A percentile compares a stretch with the other conserved stretches of the same genome.
Evolutionary conservation across 345 rosid genomes (phyloP).

Genomic region (Reutealis trisperma): DNA sequence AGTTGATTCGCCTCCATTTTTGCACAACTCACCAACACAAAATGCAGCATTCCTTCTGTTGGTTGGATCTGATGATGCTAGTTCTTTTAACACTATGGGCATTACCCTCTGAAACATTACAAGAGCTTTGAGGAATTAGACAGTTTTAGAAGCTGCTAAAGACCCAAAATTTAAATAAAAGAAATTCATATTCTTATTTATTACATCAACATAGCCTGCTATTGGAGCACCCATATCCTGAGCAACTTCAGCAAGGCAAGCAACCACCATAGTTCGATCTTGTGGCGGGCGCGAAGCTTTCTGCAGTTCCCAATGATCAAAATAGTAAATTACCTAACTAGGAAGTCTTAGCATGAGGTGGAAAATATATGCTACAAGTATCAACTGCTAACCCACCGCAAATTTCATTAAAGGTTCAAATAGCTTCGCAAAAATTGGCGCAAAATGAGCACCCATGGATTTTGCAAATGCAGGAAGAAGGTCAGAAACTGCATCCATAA

Average conservation of each 20-base stretch:
- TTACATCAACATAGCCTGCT: conserved; percentile 85
- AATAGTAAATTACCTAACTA: conserved; percentile 17
- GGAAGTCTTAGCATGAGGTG: conserved; percentile 6
- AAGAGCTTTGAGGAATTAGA: conserved; percentile 26
- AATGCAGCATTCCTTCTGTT: conserved; percentile 99
- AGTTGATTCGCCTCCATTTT: conserved; percentile 84
- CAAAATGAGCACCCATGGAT: conserved; percentile 92
- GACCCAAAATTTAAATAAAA: background rate
- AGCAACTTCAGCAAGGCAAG: conserved; percentile 98
- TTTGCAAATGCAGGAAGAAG: conserved; percentile 98
- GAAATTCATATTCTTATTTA: conserved; percentile 4
- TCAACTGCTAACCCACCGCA: conserved; percentile 56
- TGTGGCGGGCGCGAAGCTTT: conserved; percentile 80
- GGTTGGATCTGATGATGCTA: conserved; percentile 79
- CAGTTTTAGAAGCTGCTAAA: background rate
- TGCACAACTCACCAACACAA: conserved; percentile 95
- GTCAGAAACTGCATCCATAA: conserved; percentile 99
- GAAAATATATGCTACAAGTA: conserved; percentile 8
- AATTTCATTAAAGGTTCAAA: conserved; percentile 97
- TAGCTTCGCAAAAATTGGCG: conserved; percentile 74
- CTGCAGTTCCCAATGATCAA: conserved; percentile 45
- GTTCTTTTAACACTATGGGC: conserved; percentile 91
- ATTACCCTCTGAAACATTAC: conserved; percentile 68
- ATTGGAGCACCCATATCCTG: conserved; percentile 98
- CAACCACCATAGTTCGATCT: conserved; percentile 98